Evolutionary conservation across 768 basidiomycete genomes (phyloP).

Genomic region (Leccinum incarnatum): DNA sequence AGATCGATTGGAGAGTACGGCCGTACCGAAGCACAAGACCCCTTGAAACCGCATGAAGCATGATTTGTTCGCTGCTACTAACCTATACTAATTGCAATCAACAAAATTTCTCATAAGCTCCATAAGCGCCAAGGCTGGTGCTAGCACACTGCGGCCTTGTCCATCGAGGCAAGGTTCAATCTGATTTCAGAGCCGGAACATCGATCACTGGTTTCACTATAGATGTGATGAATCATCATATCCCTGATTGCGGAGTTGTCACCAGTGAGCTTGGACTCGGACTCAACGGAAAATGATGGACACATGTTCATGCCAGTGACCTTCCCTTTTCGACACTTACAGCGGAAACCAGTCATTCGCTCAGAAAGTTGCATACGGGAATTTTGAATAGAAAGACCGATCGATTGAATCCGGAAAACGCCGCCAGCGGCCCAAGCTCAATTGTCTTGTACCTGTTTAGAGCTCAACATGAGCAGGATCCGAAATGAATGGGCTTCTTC

Average conservation of each 20-base stretch:
- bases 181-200: neutral
- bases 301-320: neutral
- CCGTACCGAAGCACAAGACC: neutral
- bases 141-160: neutral
- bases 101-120: neutral
- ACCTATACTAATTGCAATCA: neutral
- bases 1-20: neutral
- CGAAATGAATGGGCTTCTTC: neutral
- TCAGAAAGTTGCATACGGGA: neutral
- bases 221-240: neutral
- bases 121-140: too few relatives aligned
- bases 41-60: neutral
- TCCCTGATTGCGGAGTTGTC: neutral
- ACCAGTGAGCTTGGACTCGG: neutral
- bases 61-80: neutral
- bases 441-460: slow-evolving; percentile 6
- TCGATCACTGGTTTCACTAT: neutral
- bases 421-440: neutral
- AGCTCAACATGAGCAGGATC: slow-evolving; percentile 17
- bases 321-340: neutral
- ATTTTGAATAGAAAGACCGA: slow-evolving; percentile 1
- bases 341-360: neutral
- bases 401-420: neutral
- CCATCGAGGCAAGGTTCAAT: neutral
- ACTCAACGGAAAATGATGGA: neutral